A percentile compares a stretch with the other conserved stretches of the same genome.
Evolutionary conservation across 345 rosid genomes (phyloP).

Genomic region (Luvunga scandens): DNA sequence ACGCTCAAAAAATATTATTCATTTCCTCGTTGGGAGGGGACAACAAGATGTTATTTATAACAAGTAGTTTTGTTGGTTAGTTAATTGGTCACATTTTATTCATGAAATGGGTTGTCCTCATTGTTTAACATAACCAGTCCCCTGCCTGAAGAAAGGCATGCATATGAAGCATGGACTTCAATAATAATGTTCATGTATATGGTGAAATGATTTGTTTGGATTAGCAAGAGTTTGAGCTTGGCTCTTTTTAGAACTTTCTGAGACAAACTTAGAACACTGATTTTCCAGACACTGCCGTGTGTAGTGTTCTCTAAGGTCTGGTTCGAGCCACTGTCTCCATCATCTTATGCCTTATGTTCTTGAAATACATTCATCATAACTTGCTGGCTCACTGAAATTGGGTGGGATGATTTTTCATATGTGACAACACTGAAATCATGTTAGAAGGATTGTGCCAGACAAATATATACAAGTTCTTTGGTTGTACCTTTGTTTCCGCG

Average conservation of each 20-base stretch:
- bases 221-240: neutral
- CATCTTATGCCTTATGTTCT: neutral
- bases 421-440: too few relatives aligned
- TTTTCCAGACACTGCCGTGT: neutral
- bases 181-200: neutral
- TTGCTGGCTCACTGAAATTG: neutral
- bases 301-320: neutral
- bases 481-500: neutral
- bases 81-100: too few relatives aligned
- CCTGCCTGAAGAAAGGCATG: neutral
- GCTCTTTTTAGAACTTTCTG: neutral
- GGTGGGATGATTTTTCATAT: neutral
- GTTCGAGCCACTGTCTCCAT: neutral
- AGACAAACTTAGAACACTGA: neutral
- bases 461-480: neutral
- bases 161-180: neutral
- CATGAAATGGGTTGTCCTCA: too few relatives aligned
- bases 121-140: neutral
- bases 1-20: too few relatives aligned
- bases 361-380: neutral
- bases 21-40: too few relatives aligned
- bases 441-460: neutral
- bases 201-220: neutral
- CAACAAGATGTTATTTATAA: too few relatives aligned
- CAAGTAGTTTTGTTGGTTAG: too few relatives aligned